Evolutionary conservation across 1,139 yeast species (phyloP).

Genomic region (Debaryomycetaceae sp.): DNA sequence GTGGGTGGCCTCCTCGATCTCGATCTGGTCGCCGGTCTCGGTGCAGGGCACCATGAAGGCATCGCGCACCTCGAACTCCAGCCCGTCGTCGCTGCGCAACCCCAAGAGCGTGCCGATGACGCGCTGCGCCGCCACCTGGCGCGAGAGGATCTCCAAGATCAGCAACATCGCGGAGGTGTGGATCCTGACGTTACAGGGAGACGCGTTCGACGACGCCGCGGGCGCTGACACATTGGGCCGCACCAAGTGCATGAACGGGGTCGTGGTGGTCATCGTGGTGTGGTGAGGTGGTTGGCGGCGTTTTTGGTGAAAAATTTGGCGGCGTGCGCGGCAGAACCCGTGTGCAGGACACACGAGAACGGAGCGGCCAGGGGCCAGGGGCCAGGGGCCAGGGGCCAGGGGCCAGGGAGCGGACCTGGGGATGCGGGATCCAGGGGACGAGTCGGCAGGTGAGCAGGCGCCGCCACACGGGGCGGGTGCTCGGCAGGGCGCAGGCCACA

Average conservation of each 20-base stretch:
- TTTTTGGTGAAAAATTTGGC: slow-evolving; percentile 4
- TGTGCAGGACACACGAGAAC: not conserved
- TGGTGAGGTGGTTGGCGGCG: slow-evolving; percentile 1
- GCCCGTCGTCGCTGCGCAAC: slow-evolving; percentile 80
- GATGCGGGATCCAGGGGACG: too few relatives aligned
- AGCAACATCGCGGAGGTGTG: slow-evolving; percentile 75
- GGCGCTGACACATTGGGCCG: slow-evolving; percentile 58
- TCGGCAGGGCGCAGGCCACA: too few relatives aligned
- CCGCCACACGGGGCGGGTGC: too few relatives aligned
- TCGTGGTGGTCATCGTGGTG: slow-evolving; percentile 8
- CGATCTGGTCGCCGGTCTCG: slow-evolving; percentile 70
- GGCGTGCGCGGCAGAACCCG: slow-evolving; percentile 2
- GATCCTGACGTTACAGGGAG: slow-evolving; percentile 50
- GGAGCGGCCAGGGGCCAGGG: too few relatives aligned
- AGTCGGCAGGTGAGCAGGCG: too few relatives aligned
- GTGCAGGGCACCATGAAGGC: slow-evolving; percentile 82
- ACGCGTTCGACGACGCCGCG: slow-evolving; percentile 42
- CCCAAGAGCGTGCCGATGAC: slow-evolving; percentile 84
- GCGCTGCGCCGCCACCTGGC: slow-evolving; percentile 48
- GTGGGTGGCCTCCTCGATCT: slow-evolving; percentile 73
- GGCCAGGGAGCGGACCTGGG: too few relatives aligned
- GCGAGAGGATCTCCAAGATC: slow-evolving; percentile 48
- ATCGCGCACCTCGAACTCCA: slow-evolving; percentile 67
- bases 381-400: too few relatives aligned
- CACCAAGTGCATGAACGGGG: slow-evolving; percentile 49